Conservation (phyloP, 495 filamentous ascomycete species). For the Aspergillus sclerotiicarbonarius region DNA sequence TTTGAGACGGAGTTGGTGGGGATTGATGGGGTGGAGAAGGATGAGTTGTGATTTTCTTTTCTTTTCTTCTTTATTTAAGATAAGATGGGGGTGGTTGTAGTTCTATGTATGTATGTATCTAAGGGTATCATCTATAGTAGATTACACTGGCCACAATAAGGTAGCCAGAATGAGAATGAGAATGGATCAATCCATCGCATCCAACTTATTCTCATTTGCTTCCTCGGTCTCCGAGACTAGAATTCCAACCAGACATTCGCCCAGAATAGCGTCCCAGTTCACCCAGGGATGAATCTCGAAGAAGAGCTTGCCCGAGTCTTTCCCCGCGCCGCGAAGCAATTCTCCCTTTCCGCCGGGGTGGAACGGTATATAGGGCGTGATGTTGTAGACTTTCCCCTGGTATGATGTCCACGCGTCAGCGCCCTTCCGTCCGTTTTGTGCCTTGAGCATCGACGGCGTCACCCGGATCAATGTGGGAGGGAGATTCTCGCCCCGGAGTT, state of each 20-base stretch:
- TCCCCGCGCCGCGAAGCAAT: slow-evolving; percentile 74
- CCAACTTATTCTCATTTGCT: slow-evolving; percentile 48
- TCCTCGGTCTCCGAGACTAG: slow-evolving; percentile 74
- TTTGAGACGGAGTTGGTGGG: slow-evolving; percentile 92
- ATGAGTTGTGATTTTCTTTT: slow-evolving; percentile 45
- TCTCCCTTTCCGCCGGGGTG: slow-evolving; percentile 91
- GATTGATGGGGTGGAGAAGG: slow-evolving; percentile 74
- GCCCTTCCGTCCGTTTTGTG: slow-evolving; percentile 74
- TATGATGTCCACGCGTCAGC: slow-evolving; percentile 86
- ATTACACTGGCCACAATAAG: neutral
- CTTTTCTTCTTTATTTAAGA: neutral
- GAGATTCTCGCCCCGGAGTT: slow-evolving; percentile 61
- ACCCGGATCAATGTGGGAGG: slow-evolving; percentile 59
- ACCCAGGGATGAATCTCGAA: slow-evolving; percentile 96
- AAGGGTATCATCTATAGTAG: neutral
- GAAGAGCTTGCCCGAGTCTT: slow-evolving; percentile 71
- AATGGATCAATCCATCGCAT: slow-evolving; percentile 65
- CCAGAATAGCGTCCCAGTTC: slow-evolving; percentile 92
- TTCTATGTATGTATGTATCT: neutral
- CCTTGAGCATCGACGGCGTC: slow-evolving; percentile 72
- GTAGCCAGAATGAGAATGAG: neutral
- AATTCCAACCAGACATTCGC: slow-evolving; percentile 80
- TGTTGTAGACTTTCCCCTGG: slow-evolving; percentile 87
- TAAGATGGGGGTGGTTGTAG: neutral
- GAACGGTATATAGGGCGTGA: slow-evolving; percentile 83